Percentiles rank a stretch among this genome's conserved stretches.
Conservation (phyloP, 129 eudicot species). For the Calendula officinalis region DNA sequence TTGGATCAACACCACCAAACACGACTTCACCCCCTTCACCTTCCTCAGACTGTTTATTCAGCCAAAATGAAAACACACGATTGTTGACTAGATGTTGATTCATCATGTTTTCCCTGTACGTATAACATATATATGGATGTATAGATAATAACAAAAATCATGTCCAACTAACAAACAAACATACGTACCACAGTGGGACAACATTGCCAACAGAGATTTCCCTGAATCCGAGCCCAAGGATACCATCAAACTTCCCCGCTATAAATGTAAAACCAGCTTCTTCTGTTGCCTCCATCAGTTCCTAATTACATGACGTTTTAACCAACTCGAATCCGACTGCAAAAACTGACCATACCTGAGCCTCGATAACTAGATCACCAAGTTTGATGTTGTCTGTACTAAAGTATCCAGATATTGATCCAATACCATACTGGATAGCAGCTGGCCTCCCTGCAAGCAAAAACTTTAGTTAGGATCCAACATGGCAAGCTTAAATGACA, state of each 20-base stretch:
- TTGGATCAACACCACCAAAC: constrained; percentile 40
- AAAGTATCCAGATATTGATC: constrained; percentile 58
- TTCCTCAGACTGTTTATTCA: constrained; percentile 16
- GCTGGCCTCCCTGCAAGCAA: constrained; percentile 56
- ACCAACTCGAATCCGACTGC: neutral
- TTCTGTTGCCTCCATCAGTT: constrained; percentile 53
- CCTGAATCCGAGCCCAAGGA: constrained; percentile 69
- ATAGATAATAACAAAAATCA: neutral
- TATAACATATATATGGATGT: neutral
- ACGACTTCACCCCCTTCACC: constrained; percentile 40
- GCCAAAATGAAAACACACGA: constrained; percentile 37
- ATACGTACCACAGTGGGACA: constrained; percentile 55
- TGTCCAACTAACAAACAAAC: neutral
- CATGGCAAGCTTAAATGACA: no score
- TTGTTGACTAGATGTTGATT: constrained; percentile 38
- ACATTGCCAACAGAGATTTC: constrained; percentile 45
- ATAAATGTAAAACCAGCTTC: constrained; percentile 46
- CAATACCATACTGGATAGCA: constrained; percentile 62
- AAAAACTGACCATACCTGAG: constrained; percentile 45
- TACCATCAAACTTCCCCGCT: constrained; percentile 58
- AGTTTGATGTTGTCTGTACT: constrained; percentile 52
- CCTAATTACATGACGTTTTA: constrained; percentile 30
- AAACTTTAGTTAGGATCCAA: neutral
- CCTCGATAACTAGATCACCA: constrained; percentile 45
- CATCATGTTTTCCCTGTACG: constrained; percentile 35